Base-by-base conservation (phyloP, 805 yeast genomes). In the Maudiozyma bulderi region DNA sequence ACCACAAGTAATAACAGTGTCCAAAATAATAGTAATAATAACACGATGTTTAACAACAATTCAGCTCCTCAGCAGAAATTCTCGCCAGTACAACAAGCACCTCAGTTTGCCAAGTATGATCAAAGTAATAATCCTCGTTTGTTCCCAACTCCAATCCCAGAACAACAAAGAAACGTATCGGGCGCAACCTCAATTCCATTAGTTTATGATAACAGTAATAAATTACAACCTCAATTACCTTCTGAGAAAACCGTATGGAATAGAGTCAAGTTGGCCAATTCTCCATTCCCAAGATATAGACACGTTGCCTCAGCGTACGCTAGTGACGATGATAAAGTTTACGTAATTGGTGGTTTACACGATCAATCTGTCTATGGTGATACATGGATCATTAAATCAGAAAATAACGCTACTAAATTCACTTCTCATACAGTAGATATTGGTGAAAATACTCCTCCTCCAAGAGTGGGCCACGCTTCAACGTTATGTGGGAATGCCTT, bases 381-480 rank as follows among this genome's bases (percentile, higher is more conserved):
- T 65, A 81, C 95, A 55, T 93, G 99, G 99, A 81, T 84, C 51
- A 73, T 91, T 50, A 77, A 77, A 53, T 64, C 66, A 6, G 52
- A 58, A 44, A 72, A 73, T 8, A 59, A 66, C 47, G 62, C 74
- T 65, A 48, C 68, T 67, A 35, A 52, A 54, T 48, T 73, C 57
- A 55, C 67, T 59, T 60, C 80, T 70, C 43, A 66, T 75, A 46
- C 84, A 72, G 58, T 83, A 45, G 86, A 84, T 51, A 86, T 85
- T 52, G 78, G 80, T 46, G 87, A 83, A 52, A 81, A 85, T 46
- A 79, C 87, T 14, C 96, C 97, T 2, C 91, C 96, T 15, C 96
- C 98, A 34, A 81, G 99, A 58, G 96, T 91, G 6, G 98, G 98
- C 3, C 99, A 93, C 67, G 87, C 96, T 6, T 77, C 95, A 1